Evolutionary conservation across 164 flowering plant species (phyloP).

Genomic region (Vitis rotundifolia): DNA sequence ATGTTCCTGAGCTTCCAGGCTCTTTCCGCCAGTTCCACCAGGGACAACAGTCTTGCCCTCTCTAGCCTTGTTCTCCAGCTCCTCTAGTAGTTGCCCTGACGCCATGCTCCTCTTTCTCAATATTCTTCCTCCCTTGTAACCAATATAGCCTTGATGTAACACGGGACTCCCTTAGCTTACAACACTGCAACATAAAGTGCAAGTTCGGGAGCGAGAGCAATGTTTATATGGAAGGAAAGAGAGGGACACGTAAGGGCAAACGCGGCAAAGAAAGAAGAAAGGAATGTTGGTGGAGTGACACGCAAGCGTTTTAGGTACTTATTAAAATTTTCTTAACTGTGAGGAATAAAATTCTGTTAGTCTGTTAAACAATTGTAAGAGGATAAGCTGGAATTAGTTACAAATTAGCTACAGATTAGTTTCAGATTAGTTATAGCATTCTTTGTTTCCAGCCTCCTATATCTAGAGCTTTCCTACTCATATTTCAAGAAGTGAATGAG

Average conservation of each 20-base stretch:
- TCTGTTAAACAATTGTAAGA: too few species aligned
- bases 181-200: background rate
- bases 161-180: background rate
- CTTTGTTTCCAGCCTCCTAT: too few species aligned
- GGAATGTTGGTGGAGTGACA: constrained; percentile 10
- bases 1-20: constrained; percentile 81
- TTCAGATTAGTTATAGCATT: too few species aligned
- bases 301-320: constrained; percentile 10
- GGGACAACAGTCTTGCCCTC: constrained; percentile 80
- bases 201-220: background rate
- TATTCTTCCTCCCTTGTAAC: too few species aligned
- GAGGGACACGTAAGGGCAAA: constrained; percentile 19
- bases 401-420: too few species aligned
- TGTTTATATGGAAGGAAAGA: background rate
- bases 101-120: too few species aligned
- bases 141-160: too few species aligned
- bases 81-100: constrained; percentile 18
- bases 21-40: constrained; percentile 81
- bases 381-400: too few species aligned
- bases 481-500: too few species aligned
- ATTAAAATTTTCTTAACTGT: too few species aligned
- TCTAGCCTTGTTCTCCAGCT: constrained; percentile 67
- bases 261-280: constrained; percentile 19
- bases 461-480: too few species aligned
- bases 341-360: too few species aligned